These are phyloP conservation scores for Ascochyta viciae-villosae DNA, from an alignment of 2,329 filamentous ascomycete genomes.

Conservation along the genomic window DNA sequence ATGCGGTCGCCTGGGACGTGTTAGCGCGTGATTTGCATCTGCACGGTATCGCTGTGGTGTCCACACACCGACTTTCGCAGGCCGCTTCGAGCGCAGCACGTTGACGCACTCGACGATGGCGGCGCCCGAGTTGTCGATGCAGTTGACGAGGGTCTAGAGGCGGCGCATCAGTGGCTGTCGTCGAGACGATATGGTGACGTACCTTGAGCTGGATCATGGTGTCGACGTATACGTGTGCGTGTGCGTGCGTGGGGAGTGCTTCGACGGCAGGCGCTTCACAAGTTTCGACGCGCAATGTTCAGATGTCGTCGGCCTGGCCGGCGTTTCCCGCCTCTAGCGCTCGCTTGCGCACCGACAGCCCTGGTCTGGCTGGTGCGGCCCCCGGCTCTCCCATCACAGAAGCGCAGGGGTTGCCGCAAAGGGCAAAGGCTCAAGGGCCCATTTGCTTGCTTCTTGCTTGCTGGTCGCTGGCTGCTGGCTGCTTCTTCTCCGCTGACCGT, in stretches of 20 bases:
- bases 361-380: not conserved
- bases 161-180: conserved; percentile 61
- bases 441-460: not conserved
- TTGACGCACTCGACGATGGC: conserved; percentile 96
- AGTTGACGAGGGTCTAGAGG: conserved; percentile 87
- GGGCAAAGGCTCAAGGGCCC: not conserved
- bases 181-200: conserved; percentile 7
- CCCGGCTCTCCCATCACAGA: not conserved
- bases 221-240: conserved; percentile 2
- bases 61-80: conserved; percentile 82
- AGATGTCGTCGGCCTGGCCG: conserved; percentile 25
- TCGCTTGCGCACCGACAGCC: conserved; percentile 16
- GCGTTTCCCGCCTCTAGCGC: conserved; percentile 13
- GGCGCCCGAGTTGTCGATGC: conserved; percentile 99
- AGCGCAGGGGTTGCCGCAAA: not conserved
- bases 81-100: conserved; percentile 87
- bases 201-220: conserved; percentile 52
- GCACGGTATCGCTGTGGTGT: no score
- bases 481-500: conserved; percentile 27
- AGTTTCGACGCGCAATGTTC: conserved; percentile 14
- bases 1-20: conserved; percentile 81
- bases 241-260: not conserved
- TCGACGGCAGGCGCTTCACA: not conserved
- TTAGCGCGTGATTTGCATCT: conserved; percentile 8
- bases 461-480: not conserved